These are phyloP conservation scores for Withania somnifera DNA, from an alignment of 305 asterid genomes.

Conservation along the genomic window DNA sequence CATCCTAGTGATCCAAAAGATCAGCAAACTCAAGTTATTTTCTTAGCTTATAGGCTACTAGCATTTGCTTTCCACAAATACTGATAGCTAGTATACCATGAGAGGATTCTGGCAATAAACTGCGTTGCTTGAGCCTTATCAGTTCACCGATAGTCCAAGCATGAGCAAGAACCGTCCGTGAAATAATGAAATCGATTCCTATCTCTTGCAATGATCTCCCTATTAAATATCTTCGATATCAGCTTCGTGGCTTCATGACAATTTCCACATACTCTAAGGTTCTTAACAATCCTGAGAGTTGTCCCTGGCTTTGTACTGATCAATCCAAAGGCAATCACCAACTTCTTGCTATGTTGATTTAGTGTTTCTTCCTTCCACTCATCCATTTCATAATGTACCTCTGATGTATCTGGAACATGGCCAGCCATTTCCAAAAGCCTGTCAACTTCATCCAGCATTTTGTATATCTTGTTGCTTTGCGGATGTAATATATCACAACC, in stretches of 20 bases:
- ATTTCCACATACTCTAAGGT: constrained; percentile 4
- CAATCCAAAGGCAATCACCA: constrained; percentile 65
- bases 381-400: constrained; percentile 44
- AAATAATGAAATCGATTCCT: constrained; percentile 19
- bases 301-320: constrained; percentile 57
- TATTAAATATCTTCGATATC: constrained; percentile 40
- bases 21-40: too few relatives aligned
- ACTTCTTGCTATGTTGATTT: constrained; percentile 46
- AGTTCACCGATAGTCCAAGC: constrained; percentile 57
- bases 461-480: constrained; percentile 35
- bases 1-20: too few relatives aligned
- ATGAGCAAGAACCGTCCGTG: constrained; percentile 49
- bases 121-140: not conserved
- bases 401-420: constrained; percentile 44
- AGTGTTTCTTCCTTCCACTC: constrained; percentile 42
- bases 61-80: too few relatives aligned
- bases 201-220: constrained; percentile 68
- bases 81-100: not conserved
- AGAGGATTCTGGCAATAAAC: too few relatives aligned
- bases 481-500: constrained; percentile 56
- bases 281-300: constrained; percentile 54
- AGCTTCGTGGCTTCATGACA: constrained; percentile 21
- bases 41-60: too few relatives aligned
- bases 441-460: constrained; percentile 50
- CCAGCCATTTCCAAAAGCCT: constrained; percentile 34